Conservation (phyloP, 495 filamentous ascomycete species). For the Aspergillus steynii region DNA sequence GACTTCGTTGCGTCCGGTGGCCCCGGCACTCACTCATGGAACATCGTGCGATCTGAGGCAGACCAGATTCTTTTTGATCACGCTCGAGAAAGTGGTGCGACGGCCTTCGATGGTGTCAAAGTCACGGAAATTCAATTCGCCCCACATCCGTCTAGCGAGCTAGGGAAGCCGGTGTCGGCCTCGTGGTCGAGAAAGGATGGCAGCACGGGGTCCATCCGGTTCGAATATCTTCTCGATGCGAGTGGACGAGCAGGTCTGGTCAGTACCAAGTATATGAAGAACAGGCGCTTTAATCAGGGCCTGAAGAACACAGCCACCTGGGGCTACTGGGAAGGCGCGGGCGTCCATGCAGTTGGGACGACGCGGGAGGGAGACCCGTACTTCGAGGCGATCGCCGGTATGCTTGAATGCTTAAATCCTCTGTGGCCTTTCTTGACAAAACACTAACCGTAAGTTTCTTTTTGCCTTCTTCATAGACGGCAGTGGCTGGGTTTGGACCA, state of each 20-base stretch:
- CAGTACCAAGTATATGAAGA: constrained; percentile 40
- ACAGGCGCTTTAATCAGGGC: constrained; percentile 35
- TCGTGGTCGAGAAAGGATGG: not conserved
- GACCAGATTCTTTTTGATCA: constrained; percentile 55
- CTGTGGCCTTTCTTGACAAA: not conserved
- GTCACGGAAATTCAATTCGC: not conserved
- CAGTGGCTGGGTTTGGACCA: constrained; percentile 42
- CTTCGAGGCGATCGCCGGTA: constrained; percentile 38
- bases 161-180: not conserved
- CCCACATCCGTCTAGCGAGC: not conserved
- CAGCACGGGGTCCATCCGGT: not conserved
- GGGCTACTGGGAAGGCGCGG: constrained; percentile 38
- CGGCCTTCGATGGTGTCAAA: constrained; percentile 32
- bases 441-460: not conserved
- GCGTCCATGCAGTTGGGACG: constrained; percentile 20
- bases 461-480: not conserved
- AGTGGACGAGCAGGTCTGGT: not conserved
- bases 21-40: constrained; percentile 47
- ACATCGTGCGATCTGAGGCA: constrained; percentile 53
- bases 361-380: constrained; percentile 25
- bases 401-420: not conserved
- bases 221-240: not conserved
- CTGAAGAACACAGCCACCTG: constrained; percentile 41
- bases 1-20: constrained; percentile 49
- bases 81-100: constrained; percentile 45